Evolutionary conservation across 345 rosid genomes (phyloP), one percentile per base, ranked within the genome.

Genomic region (Populus ilicifolia): DNA sequence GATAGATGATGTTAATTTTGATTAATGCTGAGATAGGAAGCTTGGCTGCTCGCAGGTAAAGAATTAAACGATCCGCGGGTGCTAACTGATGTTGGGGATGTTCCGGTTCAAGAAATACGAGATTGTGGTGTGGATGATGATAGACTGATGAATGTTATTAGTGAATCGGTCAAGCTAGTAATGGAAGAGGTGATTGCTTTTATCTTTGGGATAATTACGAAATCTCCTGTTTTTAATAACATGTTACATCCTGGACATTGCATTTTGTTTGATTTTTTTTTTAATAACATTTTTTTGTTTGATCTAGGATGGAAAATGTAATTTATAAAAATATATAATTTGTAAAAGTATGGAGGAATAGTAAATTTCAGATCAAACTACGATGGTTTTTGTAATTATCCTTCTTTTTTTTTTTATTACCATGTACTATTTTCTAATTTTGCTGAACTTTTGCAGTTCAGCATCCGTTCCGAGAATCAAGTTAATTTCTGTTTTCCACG

Each of bases 71-170:
- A 96, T 79, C 97, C 99, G 4, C 86, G 95, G 39, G 97, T 96
- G 75, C 85, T 96, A 62, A 96, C 96, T 48, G 97, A 96, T 88
- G 97, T 93, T 65, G 98, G 99, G 3, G 99, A 96, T 81, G 94
- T 93, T 64, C 99, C 99, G 0, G 95, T 96, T 54, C 99, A 96
- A 83, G 99, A 96, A 83, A 93, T 96, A 80, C 92, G 98, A 80
- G 99, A 96, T 84, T 93, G 91, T 88, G 95, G 92, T 21, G 99
- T 93, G 43, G 92, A 93, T 82, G 98, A 93, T 87, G 98, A 93
- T 75, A 87, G 97, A 75, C 72, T 96, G 75, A 96, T 93, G 99
- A 88, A 84, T 77, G 99, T 93, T 74, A 89, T 96, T 18, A 84
- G 94, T 50, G 92, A 93, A 54, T 96, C 97, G 41, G 96, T 96